phyloP scores from a whole-genome alignment of 306 rosid species.

The Carpinus viminea region DNA sequence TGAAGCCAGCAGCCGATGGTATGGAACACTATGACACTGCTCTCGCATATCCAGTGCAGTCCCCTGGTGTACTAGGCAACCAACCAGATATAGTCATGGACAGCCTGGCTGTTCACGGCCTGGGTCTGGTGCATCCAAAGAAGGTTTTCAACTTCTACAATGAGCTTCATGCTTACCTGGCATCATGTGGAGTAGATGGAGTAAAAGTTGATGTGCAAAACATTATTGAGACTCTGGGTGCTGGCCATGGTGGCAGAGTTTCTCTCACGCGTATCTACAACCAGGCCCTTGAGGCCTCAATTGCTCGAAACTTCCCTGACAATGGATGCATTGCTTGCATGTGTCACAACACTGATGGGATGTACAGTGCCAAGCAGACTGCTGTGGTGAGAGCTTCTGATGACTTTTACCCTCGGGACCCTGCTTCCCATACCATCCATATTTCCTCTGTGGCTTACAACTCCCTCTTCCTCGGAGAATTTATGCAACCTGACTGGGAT shows the following conservation, averaged over 20 bases:
- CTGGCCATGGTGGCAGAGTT: slow-evolving; percentile 94
- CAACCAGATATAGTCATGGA: slow-evolving; percentile 95
- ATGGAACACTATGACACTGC: slow-evolving; percentile 90
- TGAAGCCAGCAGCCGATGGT: slow-evolving; percentile 82
- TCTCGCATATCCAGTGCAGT: slow-evolving; percentile 83
- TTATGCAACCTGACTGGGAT: slow-evolving; percentile 99
- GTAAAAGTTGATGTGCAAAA: slow-evolving; percentile 98
- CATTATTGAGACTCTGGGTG: slow-evolving; percentile 92
- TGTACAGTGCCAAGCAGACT: slow-evolving; percentile 89
- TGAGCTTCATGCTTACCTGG: slow-evolving; percentile 91
- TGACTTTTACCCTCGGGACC: slow-evolving; percentile 90
- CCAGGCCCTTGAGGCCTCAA: slow-evolving; percentile 87
- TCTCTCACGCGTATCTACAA: slow-evolving; percentile 80
- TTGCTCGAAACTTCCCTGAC: slow-evolving; percentile 79
- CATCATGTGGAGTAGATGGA: slow-evolving; percentile 95
- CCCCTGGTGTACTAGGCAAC: slow-evolving; percentile 83
- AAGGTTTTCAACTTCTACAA: slow-evolving; percentile 88
- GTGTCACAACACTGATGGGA: slow-evolving; percentile 96
- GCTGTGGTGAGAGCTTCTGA: slow-evolving; percentile 91
- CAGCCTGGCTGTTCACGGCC: slow-evolving; percentile 86
- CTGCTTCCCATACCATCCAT: slow-evolving; percentile 95
- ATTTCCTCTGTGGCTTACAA: slow-evolving; percentile 95
- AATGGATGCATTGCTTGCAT: slow-evolving; percentile 96
- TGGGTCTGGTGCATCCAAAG: slow-evolving; percentile 90
- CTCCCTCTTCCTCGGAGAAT: slow-evolving; percentile 92